Conservation (phyloP, 2,329 filamentous ascomycete genomes). For the Phyllosticta citribraziliensis region DNA sequence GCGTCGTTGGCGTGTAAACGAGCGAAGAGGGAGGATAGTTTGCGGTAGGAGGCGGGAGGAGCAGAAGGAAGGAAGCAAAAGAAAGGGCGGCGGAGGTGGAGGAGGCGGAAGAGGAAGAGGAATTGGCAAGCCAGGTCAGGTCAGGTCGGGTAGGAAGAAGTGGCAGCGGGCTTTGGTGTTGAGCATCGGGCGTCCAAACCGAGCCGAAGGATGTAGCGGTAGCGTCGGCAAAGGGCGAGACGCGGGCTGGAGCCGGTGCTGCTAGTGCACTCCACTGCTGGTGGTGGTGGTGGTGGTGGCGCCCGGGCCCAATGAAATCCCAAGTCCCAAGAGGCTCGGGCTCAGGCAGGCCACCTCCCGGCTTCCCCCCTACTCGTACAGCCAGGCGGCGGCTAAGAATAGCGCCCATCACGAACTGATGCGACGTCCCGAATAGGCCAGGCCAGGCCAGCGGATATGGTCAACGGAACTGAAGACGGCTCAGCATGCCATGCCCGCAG, state of each 20-base stretch:
- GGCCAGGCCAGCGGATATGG: too few species aligned
- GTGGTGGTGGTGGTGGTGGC: neutral
- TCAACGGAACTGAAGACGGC: too few species aligned
- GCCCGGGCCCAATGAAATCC: neutral
- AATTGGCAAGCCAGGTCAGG: too few species aligned
- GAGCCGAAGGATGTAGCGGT: too few species aligned
- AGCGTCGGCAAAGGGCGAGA: neutral
- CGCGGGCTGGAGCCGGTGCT: neutral
- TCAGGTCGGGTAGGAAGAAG: neutral
- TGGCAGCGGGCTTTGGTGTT: neutral
- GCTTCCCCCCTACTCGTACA: neutral
- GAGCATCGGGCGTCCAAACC: neutral
- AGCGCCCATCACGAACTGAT: neutral
- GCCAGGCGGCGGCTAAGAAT: neutral
- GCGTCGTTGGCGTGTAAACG: slow-evolving; percentile 19
- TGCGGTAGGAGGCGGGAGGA: neutral
- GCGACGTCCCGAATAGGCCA: neutral
- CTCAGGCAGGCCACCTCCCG: neutral
- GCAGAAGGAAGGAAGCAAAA: neutral
- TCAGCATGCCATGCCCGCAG: too few species aligned
- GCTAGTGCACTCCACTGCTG: too few species aligned
- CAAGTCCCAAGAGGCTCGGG: too few species aligned
- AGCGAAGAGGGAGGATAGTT: neutral
- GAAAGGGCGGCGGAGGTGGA: too few species aligned
- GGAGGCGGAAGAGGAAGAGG: neutral